Conservation (phyloP, 2,329 filamentous ascomycete genomes). For the Aspergillus felis region DNA sequence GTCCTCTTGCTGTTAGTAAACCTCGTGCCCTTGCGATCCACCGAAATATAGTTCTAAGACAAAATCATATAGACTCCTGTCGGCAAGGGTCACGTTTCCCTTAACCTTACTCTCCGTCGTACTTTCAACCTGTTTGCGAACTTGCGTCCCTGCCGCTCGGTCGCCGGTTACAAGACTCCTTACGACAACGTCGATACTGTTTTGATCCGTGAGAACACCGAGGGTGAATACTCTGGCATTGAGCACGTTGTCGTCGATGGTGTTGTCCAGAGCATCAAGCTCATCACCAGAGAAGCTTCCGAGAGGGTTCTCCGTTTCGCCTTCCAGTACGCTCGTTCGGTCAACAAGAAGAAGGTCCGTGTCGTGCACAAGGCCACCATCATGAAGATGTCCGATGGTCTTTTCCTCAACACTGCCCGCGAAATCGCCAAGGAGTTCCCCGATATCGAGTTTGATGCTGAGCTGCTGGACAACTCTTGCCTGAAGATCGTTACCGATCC, state of each 20-base stretch:
- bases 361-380: constrained; percentile 99
- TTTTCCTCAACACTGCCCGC: constrained; percentile 85
- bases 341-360: constrained; percentile 94
- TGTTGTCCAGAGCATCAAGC: constrained; percentile 98
- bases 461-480: constrained; percentile 98
- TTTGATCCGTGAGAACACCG: constrained; percentile 98
- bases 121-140: constrained; percentile 99
- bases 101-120: constrained; percentile 95
- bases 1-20: constrained; percentile 78
- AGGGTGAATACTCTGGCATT: constrained; percentile 99
- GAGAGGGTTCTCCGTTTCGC: constrained; percentile 96
- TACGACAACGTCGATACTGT: constrained; percentile 97
- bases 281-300: constrained; percentile 91
- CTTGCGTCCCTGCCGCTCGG: constrained; percentile 93
- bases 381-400: constrained; percentile 99
- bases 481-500: constrained; percentile 98
- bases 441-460: constrained; percentile 90
- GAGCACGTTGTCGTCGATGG: constrained; percentile 98
- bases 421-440: constrained; percentile 94
- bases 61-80: constrained; percentile 68
- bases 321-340: constrained; percentile 93
- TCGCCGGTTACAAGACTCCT: constrained; percentile 96
- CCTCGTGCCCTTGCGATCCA: neutral
- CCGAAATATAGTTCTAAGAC: constrained; percentile 22
- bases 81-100: constrained; percentile 97